Evolutionary conservation across 352 stramenopile genomes (phyloP).

Genomic region (Phytophthora citricola): DNA sequence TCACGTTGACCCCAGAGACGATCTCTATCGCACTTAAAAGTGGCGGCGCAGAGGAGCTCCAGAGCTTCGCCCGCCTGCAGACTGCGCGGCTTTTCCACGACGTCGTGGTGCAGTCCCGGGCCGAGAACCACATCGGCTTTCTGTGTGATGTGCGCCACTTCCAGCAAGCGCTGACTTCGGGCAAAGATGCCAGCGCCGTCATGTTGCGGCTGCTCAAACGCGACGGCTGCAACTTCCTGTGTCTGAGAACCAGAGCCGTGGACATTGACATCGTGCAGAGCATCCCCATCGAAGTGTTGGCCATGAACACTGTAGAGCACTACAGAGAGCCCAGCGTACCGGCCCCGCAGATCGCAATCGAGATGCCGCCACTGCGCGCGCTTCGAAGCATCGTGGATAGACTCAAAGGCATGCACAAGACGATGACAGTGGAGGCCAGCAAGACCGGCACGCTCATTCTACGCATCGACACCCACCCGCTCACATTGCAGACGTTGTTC

Average conservation of each 20-base stretch:
- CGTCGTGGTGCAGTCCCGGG: constrained; percentile 73
- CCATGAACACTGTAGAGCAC: constrained; percentile 77
- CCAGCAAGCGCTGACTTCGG: constrained; percentile 74
- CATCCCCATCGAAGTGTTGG: constrained; percentile 81
- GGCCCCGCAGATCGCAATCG: constrained; percentile 78
- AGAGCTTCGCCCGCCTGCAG: constrained; percentile 78
- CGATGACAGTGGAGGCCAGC: constrained; percentile 79
- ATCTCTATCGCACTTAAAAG: constrained; percentile 75
- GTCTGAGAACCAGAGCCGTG: constrained; percentile 71
- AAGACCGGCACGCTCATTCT: constrained; percentile 70
- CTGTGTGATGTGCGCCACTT: constrained; percentile 78
- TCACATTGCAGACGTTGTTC: constrained; percentile 83
- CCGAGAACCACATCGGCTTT: constrained; percentile 86
- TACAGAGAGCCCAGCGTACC: constrained; percentile 82
- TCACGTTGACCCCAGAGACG: constrained; percentile 72
- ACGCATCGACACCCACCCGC: constrained; percentile 70
- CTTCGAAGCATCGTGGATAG: constrained; percentile 77
- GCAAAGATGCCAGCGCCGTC: constrained; percentile 77
- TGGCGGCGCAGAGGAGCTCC: constrained; percentile 72
- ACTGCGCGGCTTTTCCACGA: constrained; percentile 76
- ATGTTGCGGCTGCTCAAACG: constrained; percentile 87
- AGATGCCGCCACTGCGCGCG: constrained; percentile 75
- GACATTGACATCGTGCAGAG: constrained; percentile 90
- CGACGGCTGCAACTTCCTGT: constrained; percentile 77
- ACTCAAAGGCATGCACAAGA: constrained; percentile 78